Evolutionary conservation across 2,329 filamentous ascomycete genomes (phyloP), one percentile per base, ranked within the genome.

Genomic region (Colletotrichum costaricense): DNA sequence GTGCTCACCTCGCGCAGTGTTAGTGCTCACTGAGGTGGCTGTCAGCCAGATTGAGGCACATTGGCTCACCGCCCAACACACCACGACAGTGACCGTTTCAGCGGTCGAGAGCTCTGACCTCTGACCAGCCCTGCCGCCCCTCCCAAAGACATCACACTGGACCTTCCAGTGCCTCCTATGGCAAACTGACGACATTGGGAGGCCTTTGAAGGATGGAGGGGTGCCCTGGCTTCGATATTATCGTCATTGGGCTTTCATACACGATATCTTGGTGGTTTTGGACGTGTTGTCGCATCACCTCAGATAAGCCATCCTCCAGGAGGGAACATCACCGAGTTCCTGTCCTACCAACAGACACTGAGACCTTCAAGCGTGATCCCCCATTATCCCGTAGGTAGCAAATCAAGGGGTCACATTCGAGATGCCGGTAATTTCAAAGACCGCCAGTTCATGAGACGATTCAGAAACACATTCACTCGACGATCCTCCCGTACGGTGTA

Each of bases 81-180:
- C 60, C 70, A 70, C 56, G 58, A 73, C 70, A 52, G 60, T 65
- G 14, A 57, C 70, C 38, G 71, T 73, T 73, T 73, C 71, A 73
- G 67, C 24, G 46, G 19, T 4, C 22, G 9, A 70, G 56, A 73
- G 71, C 71, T 70, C 71, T 65, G 67, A 62, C 67, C 67, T 56
- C 59, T 65, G 30, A 26, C 59, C 59, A 69, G 70, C 35, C 66
- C 54, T 69, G 24, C 66, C 66, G 46, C 26, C 35, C 54, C 42
- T 55, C 55, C 30, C 55, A 26, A n/a, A 14, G 59, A 22, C 5
- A 42, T 42, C 38, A 42, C 38, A 16, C 38, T 42, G 38, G 14
- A 42, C 33, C 33, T 35, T 1, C 3, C 33, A 56, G 55, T 12
- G 6, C 22, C 58, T 69, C 49, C 16, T 24, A 22, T n/a, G 14